Evolutionary conservation across 2,329 filamentous ascomycete species (phyloP), one percentile per base, ranked within the genome.

Genomic region (Aspergillus novoparasiticus): DNA sequence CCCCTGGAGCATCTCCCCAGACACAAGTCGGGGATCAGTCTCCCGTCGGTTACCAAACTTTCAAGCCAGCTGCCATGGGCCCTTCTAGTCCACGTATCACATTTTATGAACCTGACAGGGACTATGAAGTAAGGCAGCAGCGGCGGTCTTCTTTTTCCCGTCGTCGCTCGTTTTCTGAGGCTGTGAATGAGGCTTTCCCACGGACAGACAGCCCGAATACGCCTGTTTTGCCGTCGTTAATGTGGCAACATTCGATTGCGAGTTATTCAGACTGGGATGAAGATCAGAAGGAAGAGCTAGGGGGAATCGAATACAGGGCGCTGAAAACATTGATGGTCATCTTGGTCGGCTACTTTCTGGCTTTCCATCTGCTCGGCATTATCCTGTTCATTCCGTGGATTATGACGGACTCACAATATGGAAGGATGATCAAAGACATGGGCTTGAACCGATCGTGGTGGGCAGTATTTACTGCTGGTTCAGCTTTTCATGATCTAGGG

Each of bases 281-380:
- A 67, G 91, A 94, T 66, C 93, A 98, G 77, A 87, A 94, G 69
- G 93, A 97, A 74, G 94, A 97, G 77, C 81, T 98, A 2, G 94
- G 94, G 6, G 94, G 94, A 10, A 96, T 97, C 66, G 94, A 98
- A 76, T 97, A 97, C 73, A 88, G 94, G 11, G 91, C 93, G 0
- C 76, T 98, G 65, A 94, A 96, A 76, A 91, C 92, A 1, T 80
- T 98, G 56, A 90, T 91, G 2, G 73, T 91, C 43, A 87, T 97
- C 46, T 82, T 97, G 19, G 82, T 90, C 1, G 80, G 79, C 23
- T 98, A 97, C 76, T 97, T 90, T 71, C 85, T 92, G 75, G 88
- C 89, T 1, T 96, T 95, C 70, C 91, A 92, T 70, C 69, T 93
- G 2, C 82, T 97, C 6, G 91, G 89, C 0, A 81, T 94, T 34